Conservation (phyloP, 495 filamentous ascomycete species). For the Thermothielavioides terrestris region DNA sequence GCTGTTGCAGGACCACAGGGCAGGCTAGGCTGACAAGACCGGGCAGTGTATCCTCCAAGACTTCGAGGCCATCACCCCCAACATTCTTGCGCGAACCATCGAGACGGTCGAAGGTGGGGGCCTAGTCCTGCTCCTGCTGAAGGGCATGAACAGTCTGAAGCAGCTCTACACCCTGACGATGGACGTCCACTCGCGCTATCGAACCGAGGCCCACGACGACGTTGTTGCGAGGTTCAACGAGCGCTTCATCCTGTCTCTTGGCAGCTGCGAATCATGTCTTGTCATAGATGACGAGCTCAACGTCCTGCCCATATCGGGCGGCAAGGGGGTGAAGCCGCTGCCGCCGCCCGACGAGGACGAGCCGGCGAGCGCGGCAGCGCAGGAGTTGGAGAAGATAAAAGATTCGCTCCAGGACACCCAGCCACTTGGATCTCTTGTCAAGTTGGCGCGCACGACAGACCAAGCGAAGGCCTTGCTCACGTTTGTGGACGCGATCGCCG, state of each 20-base stretch:
- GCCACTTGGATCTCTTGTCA: constrained; percentile 74
- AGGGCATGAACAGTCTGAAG: constrained; percentile 95
- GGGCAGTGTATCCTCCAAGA: constrained; percentile 83
- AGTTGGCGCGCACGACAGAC: constrained; percentile 80
- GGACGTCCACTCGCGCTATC: constrained; percentile 94
- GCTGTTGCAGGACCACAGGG: not conserved
- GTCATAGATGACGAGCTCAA: constrained; percentile 98
- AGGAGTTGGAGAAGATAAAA: constrained; percentile 80
- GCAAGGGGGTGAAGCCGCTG: constrained; percentile 79
- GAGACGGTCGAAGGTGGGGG: constrained; percentile 98
- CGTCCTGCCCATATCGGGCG: constrained; percentile 93
- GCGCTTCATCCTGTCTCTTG: constrained; percentile 89
- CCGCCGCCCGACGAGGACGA: constrained; percentile 65
- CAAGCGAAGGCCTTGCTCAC: constrained; percentile 92
- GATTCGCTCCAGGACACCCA: constrained; percentile 77
- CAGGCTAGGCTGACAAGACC: constrained; percentile 8
- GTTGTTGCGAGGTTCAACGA: constrained; percentile 97
- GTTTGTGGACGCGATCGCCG: constrained; percentile 91
- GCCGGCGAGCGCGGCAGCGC: constrained; percentile 52
- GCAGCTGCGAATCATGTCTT: constrained; percentile 86
- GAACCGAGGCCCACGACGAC: constrained; percentile 94
- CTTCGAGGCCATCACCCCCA: constrained; percentile 96
- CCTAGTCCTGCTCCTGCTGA: constrained; percentile 79
- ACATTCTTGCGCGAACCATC: constrained; percentile 86
- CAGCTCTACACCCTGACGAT: constrained; percentile 96